Conservation (phyloP, 805 yeast genomes). For the Ascoidea asiatica region DNA sequence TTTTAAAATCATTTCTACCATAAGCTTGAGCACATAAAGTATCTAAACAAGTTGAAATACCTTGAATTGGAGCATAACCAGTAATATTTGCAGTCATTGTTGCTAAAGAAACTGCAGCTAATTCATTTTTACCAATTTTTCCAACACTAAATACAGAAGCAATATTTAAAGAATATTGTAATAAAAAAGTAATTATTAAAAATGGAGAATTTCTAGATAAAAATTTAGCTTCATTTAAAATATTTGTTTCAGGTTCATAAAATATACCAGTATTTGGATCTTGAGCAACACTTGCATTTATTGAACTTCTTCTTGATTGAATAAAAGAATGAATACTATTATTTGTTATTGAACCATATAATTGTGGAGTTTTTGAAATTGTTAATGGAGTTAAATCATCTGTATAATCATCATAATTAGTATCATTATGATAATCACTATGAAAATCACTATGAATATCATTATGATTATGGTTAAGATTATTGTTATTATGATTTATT, state of each 20-base stretch:
- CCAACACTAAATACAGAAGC: slow-evolving; percentile 74
- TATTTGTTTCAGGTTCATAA: slow-evolving; percentile 29
- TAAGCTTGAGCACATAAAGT: slow-evolving; percentile 70
- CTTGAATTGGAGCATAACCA: slow-evolving; percentile 64
- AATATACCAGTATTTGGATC: slow-evolving; percentile 11
- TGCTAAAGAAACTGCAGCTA: slow-evolving; percentile 66
- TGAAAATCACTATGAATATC: not conserved
- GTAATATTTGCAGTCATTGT: slow-evolving; percentile 71
- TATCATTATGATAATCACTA: not conserved
- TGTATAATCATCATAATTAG: not conserved
- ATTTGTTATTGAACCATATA: slow-evolving; percentile 13
- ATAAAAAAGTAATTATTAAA: slow-evolving; percentile 47
- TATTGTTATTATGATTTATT: not conserved
- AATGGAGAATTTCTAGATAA: slow-evolving; percentile 36
- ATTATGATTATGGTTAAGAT: not conserved
- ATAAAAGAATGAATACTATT: not conserved
- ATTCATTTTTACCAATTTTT: slow-evolving; percentile 51
- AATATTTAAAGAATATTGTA: slow-evolving; percentile 62
- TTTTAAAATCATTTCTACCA: slow-evolving; percentile 49
- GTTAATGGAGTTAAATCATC: not conserved
- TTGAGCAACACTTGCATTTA: not conserved
- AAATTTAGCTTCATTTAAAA: slow-evolving; percentile 23
- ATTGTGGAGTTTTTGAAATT: slow-evolving; percentile 13
- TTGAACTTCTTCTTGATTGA: not conserved
- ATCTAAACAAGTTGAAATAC: slow-evolving; percentile 67